Conservation (phyloP, 2,329 filamentous ascomycete species). For the Diaporthe ampelina region DNA sequence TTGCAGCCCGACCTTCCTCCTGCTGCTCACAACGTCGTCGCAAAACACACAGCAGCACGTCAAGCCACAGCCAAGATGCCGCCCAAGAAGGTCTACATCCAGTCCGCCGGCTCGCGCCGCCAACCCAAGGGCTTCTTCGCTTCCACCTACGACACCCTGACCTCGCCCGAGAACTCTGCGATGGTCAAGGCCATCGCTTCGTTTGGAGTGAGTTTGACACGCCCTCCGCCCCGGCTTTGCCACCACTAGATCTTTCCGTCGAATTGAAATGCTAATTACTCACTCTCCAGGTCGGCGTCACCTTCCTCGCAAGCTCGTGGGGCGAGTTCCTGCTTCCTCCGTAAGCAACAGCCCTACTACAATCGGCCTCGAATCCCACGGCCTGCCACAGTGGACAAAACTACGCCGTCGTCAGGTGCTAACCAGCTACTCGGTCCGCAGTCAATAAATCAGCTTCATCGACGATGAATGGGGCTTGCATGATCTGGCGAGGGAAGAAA, state of each 20-base stretch:
- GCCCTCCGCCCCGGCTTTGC: not conserved
- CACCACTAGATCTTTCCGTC: not conserved
- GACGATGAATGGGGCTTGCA: not conserved
- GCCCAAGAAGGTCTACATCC: conserved; percentile 70
- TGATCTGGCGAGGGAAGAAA: not conserved
- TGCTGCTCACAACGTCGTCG: conserved; percentile 7
- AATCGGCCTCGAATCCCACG: not conserved
- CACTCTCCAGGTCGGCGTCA: conserved; percentile 65
- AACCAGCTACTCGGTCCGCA: not conserved
- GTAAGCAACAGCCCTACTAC: conserved; percentile 45
- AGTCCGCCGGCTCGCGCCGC: conserved; percentile 59
- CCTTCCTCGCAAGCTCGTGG: conserved; percentile 71
- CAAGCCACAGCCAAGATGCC: conserved; percentile 64
- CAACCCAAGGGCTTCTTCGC: conserved; percentile 65
- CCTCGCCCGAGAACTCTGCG: conserved; percentile 73
- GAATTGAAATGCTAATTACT: not conserved
- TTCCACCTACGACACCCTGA: conserved; percentile 69
- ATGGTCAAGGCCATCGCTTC: conserved; percentile 73
- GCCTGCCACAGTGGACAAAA: not conserved
- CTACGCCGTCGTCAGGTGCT: not conserved
- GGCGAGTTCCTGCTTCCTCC: conserved; percentile 70
- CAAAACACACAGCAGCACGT: conserved; percentile 41
- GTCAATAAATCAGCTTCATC: not conserved
- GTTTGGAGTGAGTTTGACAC: conserved; percentile 65
- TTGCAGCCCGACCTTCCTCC: conserved; percentile 3